Base-by-base conservation (phyloP, 495 filamentous ascomycete genomes). In the Platismatia glauca region DNA sequence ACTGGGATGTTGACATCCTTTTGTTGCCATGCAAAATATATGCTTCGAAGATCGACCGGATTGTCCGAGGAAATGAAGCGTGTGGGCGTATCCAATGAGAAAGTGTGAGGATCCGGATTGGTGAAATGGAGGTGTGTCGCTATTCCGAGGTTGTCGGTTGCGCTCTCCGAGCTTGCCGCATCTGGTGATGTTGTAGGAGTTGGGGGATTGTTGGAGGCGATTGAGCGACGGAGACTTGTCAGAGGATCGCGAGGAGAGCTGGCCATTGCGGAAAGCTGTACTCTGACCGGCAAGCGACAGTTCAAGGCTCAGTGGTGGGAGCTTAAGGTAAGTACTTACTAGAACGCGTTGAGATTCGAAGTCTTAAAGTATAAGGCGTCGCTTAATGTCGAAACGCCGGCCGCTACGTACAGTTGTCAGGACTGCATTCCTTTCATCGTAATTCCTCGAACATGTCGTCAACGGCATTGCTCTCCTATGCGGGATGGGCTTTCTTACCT, bases 1-100 rank as follows among this genome's bases (percentile, higher is more conserved):
- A 91, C 90, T 12, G 87, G 86, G 70, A 95, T 90, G 43, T 86
- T 82, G 62, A 84, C 82, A 77, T 97, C 91, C 72, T 89, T 89
- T 72, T 96, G 93, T 71, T 87, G 80, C 88, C 89, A 99, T 58
- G 90, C 89, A 65, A 97, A 95, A 75, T 90, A 96, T 76, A 97
- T 91, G 74, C 86, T 89, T 72, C 94, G 90, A 44, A 99, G 82
- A 72, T 96, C 89, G 65, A 97, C 86, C 1, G 89, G 79, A 50
- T 85, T 83, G 55, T 84, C 80, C 41, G 82, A 82, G 20, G 86
- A 86, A 56, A 86, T 78, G 79, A 97, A 97, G 64, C 94, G 90
- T 48, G 95, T 97, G 15, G 85, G 80, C 13, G 86, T 80, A 53
- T 82, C 82, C 66, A 99, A 83, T 3, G 88, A 78, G 60, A 96